Conservation (phyloP, 441 rosid genomes). For the Brassica balearica region DNA sequence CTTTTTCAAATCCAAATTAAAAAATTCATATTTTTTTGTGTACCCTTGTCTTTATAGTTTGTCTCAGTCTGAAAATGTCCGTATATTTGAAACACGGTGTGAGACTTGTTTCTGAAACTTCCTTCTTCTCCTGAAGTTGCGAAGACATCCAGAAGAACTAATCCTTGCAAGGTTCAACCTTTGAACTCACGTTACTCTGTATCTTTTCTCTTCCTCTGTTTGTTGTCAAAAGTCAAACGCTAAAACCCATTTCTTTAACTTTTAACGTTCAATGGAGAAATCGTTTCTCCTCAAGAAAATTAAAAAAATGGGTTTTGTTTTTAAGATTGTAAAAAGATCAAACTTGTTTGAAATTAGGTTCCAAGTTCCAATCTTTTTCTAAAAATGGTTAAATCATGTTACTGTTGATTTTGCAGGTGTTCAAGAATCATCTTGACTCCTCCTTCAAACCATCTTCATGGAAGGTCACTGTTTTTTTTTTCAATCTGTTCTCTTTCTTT, state of each 20-base stretch:
- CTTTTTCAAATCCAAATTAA: background rate
- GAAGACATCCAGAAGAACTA: background rate
- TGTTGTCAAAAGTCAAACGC: conserved; percentile 14
- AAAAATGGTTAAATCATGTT: conserved; percentile 1
- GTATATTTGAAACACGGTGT: conserved; percentile 40
- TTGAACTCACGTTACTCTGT: conserved; percentile 11
- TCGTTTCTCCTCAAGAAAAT: background rate
- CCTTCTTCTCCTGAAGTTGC: background rate
- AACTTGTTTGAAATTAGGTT: conserved; percentile 11
- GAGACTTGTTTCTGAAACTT: background rate
- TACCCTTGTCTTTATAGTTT: background rate
- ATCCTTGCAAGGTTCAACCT: background rate
- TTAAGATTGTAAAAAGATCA: background rate
- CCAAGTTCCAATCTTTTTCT: background rate
- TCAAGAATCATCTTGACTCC: conserved; percentile 4
- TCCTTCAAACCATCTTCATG: conserved; percentile 23
- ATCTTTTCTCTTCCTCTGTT: background rate
- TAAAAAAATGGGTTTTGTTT: background rate
- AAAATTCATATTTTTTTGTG: background rate
- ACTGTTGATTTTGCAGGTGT: conserved; percentile 33
- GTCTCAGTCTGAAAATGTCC: conserved; percentile 38
- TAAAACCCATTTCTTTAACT: conserved; percentile 7
- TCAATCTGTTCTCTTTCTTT: background rate
- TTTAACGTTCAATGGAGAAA: background rate
- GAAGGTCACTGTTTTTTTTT: conserved; percentile 20